Evolutionary conservation across 1,284 basidiomycete species (phyloP), one percentile per base, ranked within the genome.

Genomic region (Sporisorium iseilematis-ciliati): DNA sequence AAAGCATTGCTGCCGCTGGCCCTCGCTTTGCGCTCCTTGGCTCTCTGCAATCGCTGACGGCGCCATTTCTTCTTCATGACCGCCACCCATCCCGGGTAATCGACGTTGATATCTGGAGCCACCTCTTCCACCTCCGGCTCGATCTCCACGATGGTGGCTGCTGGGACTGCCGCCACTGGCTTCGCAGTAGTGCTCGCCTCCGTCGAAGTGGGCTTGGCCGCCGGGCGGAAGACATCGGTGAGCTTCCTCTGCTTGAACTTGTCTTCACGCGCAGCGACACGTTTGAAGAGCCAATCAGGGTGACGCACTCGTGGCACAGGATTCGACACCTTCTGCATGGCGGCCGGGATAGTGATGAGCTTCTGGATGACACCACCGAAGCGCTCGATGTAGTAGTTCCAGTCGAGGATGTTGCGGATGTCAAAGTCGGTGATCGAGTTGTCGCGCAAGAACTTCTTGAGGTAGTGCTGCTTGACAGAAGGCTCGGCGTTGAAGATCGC

Each of bases 311-410:
- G 91, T 14, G 96, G 94, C 1, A 99, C 97, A 0, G 97, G 97
- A 83, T 99, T 99, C 11, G 92, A 86, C 41, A 99, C 93, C 82
- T 95, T 95, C 86, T 99, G 97, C 90, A 99, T 93, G 0, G 97
- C 97, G 5, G 97, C 97, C 8, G 97, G 97, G 79, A 99, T 99
- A 3, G 97, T 99, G 86, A 99, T 99, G 59, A 99, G 89, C 84
- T 99, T 99, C 87, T 99, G 97, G 67, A 99, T 95, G 76, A 99
- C 97, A 1, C 95, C 96, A 10, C 97, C 97, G 38, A 99, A 88
- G 25, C 97, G 92, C 83, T 99, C 97, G 81, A 97, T 97, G 87
- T 99, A 99, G 86, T 99, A 99, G 29, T 91, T 89, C 97, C 97
- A 99, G 86, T 99, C 97, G 73, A 99, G 89, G 78, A 99, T 97